These are phyloP conservation scores for Aspergillus haitiensis DNA, from an alignment of 495 filamentous ascomycete genomes.

Conservation along the genomic window DNA sequence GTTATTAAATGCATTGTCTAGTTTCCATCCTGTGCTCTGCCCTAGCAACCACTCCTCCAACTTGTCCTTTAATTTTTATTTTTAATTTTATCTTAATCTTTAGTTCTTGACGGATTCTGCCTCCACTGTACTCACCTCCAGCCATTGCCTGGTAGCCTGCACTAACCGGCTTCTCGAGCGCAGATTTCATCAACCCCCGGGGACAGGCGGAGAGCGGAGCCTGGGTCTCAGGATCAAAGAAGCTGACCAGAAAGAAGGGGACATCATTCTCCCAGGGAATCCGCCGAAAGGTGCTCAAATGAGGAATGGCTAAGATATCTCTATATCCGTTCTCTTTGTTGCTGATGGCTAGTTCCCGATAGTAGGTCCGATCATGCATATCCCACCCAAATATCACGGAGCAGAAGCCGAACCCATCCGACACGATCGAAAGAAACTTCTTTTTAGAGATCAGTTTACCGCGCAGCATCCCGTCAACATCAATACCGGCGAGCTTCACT, in stretches of 20 bases:
- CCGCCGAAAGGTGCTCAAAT: constrained; percentile 76
- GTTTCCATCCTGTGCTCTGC: too few relatives aligned
- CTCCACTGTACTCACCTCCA: constrained; percentile 61
- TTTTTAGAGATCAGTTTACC: constrained; percentile 95
- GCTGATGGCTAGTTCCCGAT: constrained; percentile 78
- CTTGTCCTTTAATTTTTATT: too few relatives aligned
- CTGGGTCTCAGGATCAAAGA: constrained; percentile 59
- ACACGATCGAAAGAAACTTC: constrained; percentile 86
- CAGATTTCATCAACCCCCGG: constrained; percentile 67
- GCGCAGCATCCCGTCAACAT: constrained; percentile 87
- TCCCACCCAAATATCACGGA: constrained; percentile 97
- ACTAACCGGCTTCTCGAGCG: constrained; percentile 62
- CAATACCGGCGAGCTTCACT: constrained; percentile 89
- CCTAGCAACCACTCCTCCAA: too few relatives aligned
- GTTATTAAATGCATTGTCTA: too few relatives aligned
- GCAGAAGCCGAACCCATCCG: constrained; percentile 93
- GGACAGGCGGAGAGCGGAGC: constrained; percentile 79
- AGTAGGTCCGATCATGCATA: constrained; percentile 93
- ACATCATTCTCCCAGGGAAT: constrained; percentile 95
- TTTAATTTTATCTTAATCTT: constrained; percentile 9
- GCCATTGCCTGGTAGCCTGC: constrained; percentile 83
- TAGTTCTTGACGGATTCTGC: neutral
- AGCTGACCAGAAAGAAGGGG: constrained; percentile 91
- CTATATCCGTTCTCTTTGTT: constrained; percentile 93
- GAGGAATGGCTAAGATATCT: constrained; percentile 82